Conservation (phyloP, 1,284 basidiomycete species). For the Mrakiaceae sp. region DNA sequence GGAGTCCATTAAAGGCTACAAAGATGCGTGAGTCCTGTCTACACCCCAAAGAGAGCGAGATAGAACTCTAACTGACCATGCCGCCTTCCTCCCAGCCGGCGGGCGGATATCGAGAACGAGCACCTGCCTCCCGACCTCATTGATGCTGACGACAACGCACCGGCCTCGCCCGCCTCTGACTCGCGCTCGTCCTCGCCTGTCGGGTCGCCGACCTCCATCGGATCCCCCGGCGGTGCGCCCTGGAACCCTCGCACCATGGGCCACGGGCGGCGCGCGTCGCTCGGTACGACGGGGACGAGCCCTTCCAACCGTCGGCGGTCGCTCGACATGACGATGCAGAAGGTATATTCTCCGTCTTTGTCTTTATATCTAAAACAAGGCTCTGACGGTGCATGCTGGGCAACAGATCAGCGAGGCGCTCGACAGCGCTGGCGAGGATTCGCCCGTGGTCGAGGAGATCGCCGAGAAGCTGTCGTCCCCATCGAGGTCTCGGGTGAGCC, state of each 20-base stretch:
- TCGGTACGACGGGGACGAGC: constrained; percentile 93
- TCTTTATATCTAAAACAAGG: too few relatives aligned
- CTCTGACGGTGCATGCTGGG: too few relatives aligned
- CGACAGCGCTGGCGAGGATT: constrained; percentile 44
- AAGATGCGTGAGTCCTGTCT: constrained; percentile 67
- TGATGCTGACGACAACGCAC: constrained; percentile 46
- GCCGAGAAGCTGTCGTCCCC: constrained; percentile 25
- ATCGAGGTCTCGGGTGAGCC: constrained; percentile 1
- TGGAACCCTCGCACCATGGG: constrained; percentile 41
- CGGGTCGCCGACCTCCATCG: constrained; percentile 12
- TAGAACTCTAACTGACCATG: constrained; percentile 6
- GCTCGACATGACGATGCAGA: constrained; percentile 86
- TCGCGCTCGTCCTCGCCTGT: constrained; percentile 25
- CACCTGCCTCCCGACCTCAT: constrained; percentile 88
- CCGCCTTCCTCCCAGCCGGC: constrained; percentile 47
- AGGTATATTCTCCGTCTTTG: too few relatives aligned
- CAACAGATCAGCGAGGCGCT: constrained; percentile 74
- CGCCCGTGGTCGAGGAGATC: constrained; percentile 30
- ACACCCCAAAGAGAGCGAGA: background rate
- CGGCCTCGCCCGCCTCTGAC: constrained; percentile 38
- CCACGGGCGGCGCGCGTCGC: constrained; percentile 72
- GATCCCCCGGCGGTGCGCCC: constrained; percentile 14
- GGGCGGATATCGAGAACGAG: constrained; percentile 98
- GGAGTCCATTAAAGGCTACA: constrained; percentile 85
- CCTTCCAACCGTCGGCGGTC: constrained; percentile 85